Base-by-base conservation (phyloP, 1,139 yeast species). In the Suhomyces kunorum region DNA sequence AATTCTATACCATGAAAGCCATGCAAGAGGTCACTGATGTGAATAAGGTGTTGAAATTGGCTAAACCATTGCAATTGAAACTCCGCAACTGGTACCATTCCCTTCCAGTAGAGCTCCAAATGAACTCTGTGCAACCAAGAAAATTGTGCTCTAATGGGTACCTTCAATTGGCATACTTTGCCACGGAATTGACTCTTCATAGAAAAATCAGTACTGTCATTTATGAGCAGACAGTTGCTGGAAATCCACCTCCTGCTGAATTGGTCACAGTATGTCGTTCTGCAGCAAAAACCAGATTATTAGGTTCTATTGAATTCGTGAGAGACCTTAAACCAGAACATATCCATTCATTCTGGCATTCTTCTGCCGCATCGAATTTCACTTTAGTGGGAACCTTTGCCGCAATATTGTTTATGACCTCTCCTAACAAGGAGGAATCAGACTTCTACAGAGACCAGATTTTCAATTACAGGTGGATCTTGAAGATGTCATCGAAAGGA, bases 381-480 rank as follows among this genome's bases (percentile, higher is more conserved):
- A 82, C 95, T 3, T 64, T 87, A 33, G 86, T 88, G 39, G 96
- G 96, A 3, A 80, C 92, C 0, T 89, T 89, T 71, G 95, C 96
- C 0, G 83, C 94, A 0, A 67, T 89, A 8, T 64, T 89, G 40
- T 86, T 74, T 53, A 79, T 81, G 23, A 81, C 90, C 0, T 67
- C 89, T 1, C 64, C 72, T 8, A 60, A 75, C 3, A 61, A 73
- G 15, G 87, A 80, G 42, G 96, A 87, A 53, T 74, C 84, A 0
- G 70, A 68, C 28, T 69, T 76, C 42, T 87, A 78, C 59, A 74
- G 80, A 51, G 86, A 80, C 47, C 83, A 83, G 48, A 74, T 88
- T 30, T 78, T 79, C 54, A 83, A 83, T 50, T 89, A 87, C 57
- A 67, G 94, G 45, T 81, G 88, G 84, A 75, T 82, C 11, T 62